These are phyloP conservation scores for Stenogyne calaminthoides DNA, from an alignment of 305 asterid genomes.

Conservation along the genomic window DNA sequence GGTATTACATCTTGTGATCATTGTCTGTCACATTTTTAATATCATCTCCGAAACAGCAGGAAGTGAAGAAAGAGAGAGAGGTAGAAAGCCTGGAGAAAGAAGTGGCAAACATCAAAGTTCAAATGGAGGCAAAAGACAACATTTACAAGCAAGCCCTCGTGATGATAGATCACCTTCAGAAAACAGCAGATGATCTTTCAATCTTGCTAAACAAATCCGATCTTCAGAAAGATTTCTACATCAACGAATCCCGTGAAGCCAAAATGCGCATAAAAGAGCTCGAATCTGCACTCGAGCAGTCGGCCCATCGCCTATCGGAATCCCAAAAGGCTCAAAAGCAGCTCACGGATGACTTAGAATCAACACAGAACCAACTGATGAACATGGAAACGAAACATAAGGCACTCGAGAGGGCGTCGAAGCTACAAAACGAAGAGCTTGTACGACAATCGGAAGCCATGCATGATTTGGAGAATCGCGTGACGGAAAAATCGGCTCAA, in stretches of 20 bases:
- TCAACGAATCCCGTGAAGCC: constrained; percentile 41
- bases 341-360: background rate
- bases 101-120: constrained; percentile 44
- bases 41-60: constrained; percentile 28
- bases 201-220: constrained; percentile 46
- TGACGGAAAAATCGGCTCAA: constrained; percentile 35
- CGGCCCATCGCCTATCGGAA: constrained; percentile 25
- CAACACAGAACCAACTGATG: constrained; percentile 25
- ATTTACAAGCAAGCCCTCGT: constrained; percentile 54
- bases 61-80: constrained; percentile 37
- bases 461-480: constrained; percentile 38
- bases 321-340: constrained; percentile 14
- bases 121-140: constrained; percentile 57
- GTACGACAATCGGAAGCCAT: constrained; percentile 10
- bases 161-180: constrained; percentile 47
- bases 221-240: constrained; percentile 45
- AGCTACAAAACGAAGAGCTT: constrained; percentile 38
- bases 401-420: constrained; percentile 37
- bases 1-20: background rate
- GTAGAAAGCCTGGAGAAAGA: constrained; percentile 43
- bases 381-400: constrained; percentile 37
- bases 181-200: constrained; percentile 48
- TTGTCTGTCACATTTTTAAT: background rate
- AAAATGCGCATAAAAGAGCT: constrained; percentile 34
- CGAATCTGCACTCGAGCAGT: constrained; percentile 30